Evolutionary conservation across 148 eudicot genomes (phyloP).

Genomic region (Persicaria maculosa): DNA sequence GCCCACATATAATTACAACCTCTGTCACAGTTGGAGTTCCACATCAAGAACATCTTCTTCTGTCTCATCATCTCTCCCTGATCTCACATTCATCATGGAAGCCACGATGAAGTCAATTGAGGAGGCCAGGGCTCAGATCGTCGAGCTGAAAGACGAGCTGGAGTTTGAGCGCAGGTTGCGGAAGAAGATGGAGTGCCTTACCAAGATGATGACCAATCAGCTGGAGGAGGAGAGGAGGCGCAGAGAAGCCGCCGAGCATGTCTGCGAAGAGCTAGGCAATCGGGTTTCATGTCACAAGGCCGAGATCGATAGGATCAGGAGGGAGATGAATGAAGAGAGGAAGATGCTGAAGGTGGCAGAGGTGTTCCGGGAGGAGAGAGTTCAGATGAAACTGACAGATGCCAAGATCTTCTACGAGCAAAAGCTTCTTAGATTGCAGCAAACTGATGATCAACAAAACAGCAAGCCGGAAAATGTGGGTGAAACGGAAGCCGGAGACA

Average conservation of each 20-base stretch:
- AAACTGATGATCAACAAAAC: background rate
- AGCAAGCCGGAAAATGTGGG: background rate
- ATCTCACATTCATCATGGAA: constrained; percentile 37
- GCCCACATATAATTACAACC: constrained; percentile 15
- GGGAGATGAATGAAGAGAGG: constrained; percentile 55
- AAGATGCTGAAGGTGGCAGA: constrained; percentile 65
- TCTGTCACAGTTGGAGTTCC: background rate
- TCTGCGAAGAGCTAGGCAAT: constrained; percentile 37
- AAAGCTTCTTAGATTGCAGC: constrained; percentile 24
- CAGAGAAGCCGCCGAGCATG: constrained; percentile 31
- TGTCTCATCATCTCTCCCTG: constrained; percentile 35
- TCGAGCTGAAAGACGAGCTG: constrained; percentile 39
- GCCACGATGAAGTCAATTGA: constrained; percentile 34
- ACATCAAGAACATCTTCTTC: constrained; percentile 37
- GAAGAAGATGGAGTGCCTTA: constrained; percentile 41
- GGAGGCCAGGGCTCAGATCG: constrained; percentile 33
- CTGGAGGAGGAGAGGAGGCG: constrained; percentile 38
- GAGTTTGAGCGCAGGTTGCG: constrained; percentile 50
- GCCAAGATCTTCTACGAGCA: constrained; percentile 47
- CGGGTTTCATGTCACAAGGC: constrained; percentile 29
- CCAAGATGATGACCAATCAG: constrained; percentile 39
- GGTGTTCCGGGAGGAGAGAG: constrained; percentile 63
- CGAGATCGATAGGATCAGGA: constrained; percentile 33
- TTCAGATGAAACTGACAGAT: constrained; percentile 65
- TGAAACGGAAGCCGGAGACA: background rate